Conservation (phyloP, 768 basidiomycete genomes). For the Gyrodon lividus region DNA sequence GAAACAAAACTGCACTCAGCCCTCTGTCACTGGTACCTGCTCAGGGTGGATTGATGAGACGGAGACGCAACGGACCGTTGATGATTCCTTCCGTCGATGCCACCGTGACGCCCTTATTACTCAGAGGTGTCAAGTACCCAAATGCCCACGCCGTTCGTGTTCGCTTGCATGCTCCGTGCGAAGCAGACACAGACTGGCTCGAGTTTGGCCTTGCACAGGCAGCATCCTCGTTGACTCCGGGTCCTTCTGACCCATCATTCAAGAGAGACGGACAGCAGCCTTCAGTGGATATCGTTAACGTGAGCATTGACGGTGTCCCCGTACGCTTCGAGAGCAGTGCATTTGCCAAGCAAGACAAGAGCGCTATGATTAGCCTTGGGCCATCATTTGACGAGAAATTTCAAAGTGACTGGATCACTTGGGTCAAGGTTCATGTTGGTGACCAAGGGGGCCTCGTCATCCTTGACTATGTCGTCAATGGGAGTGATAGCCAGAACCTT, state of each 20-base stretch:
- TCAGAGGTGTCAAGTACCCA: conserved; percentile 26
- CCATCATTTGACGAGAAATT: conserved; percentile 53
- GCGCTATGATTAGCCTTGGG: conserved; percentile 32
- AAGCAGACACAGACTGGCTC: conserved; percentile 67
- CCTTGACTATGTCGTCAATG: conserved; percentile 62
- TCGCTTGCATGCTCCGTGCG: conserved; percentile 52
- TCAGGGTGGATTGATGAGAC: conserved; percentile 34
- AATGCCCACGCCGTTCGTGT: conserved; percentile 61
- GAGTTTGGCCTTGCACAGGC: conserved; percentile 69
- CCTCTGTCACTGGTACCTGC: conserved; percentile 14
- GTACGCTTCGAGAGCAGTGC: conserved; percentile 57
- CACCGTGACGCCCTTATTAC: conserved; percentile 51
- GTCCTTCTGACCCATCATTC: background rate
- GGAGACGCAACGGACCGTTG: conserved; percentile 52
- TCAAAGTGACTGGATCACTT: conserved; percentile 59
- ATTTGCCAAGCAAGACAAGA: conserved; percentile 37
- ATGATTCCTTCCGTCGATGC: conserved; percentile 61
- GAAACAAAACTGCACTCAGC: conserved; percentile 13
- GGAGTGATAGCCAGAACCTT: conserved; percentile 5
- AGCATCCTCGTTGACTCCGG: conserved; percentile 11
- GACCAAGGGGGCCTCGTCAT: conserved; percentile 51
- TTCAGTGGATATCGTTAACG: conserved; percentile 49
- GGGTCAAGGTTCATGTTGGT: conserved; percentile 62
- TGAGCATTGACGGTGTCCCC: conserved; percentile 63
- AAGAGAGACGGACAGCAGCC: conserved; percentile 32